phyloP scores from a whole-genome alignment of 495 filamentous ascomycete species.

The Neurospora sublineolata region DNA sequence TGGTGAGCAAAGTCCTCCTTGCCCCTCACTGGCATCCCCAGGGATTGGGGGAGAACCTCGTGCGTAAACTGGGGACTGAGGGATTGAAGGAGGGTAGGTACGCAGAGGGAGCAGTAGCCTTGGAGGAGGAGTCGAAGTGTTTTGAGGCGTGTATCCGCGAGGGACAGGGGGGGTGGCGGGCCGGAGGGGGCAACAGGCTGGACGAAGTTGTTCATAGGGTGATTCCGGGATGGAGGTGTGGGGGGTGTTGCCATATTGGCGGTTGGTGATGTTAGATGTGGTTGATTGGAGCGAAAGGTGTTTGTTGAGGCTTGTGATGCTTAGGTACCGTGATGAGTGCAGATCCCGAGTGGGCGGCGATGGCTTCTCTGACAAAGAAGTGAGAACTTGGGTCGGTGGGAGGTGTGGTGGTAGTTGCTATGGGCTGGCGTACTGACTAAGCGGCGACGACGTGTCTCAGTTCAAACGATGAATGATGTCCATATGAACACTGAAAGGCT shows the following conservation, averaged over 20 bases:
- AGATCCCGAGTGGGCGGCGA: neutral
- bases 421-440: neutral
- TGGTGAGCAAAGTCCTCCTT: slow-evolving; percentile 22
- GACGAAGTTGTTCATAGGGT: neutral
- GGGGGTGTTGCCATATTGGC: neutral
- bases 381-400: neutral
- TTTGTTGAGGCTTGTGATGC: neutral
- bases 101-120: slow-evolving; percentile 25
- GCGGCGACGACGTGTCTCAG: neutral
- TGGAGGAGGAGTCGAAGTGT: slow-evolving; percentile 23
- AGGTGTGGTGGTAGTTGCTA: neutral
- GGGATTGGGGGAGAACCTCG: slow-evolving; percentile 24
- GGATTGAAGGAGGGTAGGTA: slow-evolving; percentile 18
- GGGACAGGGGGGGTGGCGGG: neutral
- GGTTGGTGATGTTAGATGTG: neutral
- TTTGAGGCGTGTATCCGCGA: slow-evolving; percentile 3
- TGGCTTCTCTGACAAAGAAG: neutral
- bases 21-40: slow-evolving; percentile 25
- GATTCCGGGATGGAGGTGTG: neutral
- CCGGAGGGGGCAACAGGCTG: neutral
- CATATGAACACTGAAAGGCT: neutral
- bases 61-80: slow-evolving; percentile 25
- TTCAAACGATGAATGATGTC: neutral
- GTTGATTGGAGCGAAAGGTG: neutral
- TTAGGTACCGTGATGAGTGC: neutral